Percentiles rank a stretch among this genome's conserved stretches.
phyloP scores from a whole-genome alignment of 768 basidiomycete species.

The Leccinellum luteum region DNA sequence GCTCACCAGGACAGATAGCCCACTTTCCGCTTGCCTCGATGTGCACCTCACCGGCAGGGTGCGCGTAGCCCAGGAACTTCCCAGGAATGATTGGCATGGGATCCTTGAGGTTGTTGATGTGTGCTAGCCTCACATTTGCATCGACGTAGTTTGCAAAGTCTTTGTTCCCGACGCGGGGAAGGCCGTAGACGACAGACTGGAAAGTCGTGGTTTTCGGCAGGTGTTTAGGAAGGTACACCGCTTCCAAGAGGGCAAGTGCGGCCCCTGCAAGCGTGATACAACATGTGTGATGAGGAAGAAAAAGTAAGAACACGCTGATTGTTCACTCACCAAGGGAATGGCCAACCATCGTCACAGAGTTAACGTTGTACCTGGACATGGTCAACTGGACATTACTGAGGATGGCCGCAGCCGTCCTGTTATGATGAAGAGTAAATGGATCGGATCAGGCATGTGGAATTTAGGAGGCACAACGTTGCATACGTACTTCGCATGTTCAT shows the following conservation, averaged over 20 bases:
- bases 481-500: constrained; percentile 42
- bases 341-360: constrained; percentile 41
- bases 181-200: constrained; percentile 31
- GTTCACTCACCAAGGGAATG: constrained; percentile 38
- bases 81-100: constrained; percentile 35
- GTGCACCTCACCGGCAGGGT: constrained; percentile 41
- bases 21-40: constrained; percentile 45
- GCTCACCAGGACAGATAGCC: constrained; percentile 49
- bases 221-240: constrained; percentile 35
- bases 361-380: constrained; percentile 34
- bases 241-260: constrained; percentile 33
- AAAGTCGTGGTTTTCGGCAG: constrained; percentile 30
- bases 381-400: constrained; percentile 41
- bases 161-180: constrained; percentile 49
- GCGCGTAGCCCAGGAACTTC: constrained; percentile 37
- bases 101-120: constrained; percentile 50
- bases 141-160: constrained; percentile 58
- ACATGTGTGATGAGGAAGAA: neutral
- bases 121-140: constrained; percentile 40
- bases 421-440: constrained; percentile 27
- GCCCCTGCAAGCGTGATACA: constrained; percentile 22
- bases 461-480: neutral
- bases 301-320: neutral
- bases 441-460: neutral
- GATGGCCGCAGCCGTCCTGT: constrained; percentile 37